These are phyloP conservation scores for Diplogelasinospora grovesii DNA, from an alignment of 495 filamentous ascomycete species.

Conservation along the genomic window DNA sequence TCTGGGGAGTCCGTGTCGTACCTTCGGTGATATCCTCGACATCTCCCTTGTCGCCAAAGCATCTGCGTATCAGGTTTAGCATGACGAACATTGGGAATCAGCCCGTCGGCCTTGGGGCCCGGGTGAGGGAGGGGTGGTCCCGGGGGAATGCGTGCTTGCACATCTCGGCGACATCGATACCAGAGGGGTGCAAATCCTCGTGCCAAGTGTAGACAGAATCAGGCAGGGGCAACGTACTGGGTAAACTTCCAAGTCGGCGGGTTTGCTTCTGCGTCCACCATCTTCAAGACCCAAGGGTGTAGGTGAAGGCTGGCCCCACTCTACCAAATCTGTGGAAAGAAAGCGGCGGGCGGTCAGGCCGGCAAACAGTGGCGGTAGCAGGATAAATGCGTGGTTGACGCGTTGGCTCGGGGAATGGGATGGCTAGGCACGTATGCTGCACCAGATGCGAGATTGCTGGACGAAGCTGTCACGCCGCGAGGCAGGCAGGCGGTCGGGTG, in stretches of 20 bases:
- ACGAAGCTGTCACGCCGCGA: background rate
- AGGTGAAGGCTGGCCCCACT: slow-evolving; percentile 17
- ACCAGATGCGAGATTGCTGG: background rate
- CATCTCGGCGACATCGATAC: too few species aligned
- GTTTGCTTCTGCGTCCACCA: slow-evolving; percentile 93
- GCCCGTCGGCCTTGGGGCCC: too few species aligned
- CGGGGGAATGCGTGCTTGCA: too few species aligned
- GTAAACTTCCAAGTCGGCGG: slow-evolving; percentile 99
- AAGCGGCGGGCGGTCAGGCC: slow-evolving; percentile 14
- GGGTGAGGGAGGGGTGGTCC: too few species aligned
- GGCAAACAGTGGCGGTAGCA: background rate
- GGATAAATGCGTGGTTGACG: background rate
- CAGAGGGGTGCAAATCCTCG: too few species aligned
- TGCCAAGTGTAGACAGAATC: background rate
- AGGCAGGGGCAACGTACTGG: slow-evolving; percentile 56
- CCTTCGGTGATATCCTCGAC: slow-evolving; percentile 99
- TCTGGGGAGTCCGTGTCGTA: slow-evolving; percentile 32
- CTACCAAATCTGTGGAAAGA: slow-evolving; percentile 17
- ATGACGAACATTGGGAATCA: slow-evolving; percentile 11
- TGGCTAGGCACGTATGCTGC: background rate
- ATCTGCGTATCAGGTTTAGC: slow-evolving; percentile 48
- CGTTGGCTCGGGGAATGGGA: background rate
- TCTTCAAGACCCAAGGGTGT: slow-evolving; percentile 46
- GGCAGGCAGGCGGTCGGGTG: background rate
- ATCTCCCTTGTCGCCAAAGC: slow-evolving; percentile 99